Base-by-base conservation (phyloP, 1,139 yeast species). In the Blastobotrys ciferrii region DNA sequence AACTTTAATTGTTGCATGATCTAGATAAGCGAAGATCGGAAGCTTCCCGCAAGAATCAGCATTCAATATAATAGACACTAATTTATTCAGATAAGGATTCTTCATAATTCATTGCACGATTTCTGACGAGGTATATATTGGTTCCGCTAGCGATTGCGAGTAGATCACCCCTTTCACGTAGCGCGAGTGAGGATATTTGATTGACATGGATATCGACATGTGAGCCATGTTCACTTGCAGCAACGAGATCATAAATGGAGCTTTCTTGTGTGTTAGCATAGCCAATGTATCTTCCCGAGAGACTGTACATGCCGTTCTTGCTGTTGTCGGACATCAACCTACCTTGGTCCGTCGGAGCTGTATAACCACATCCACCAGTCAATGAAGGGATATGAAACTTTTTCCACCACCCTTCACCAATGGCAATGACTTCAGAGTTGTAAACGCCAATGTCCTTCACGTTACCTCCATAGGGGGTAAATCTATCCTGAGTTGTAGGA, bases 391-490 rank as follows among this genome's bases (percentile, higher is more conserved):
- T 40, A 41, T 58, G 53, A 45, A 63, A 69, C 23, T 58, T 55
- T 47, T 67, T 68, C 64, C 66, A 61, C 70, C 69, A 66, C 3
- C 71, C 71, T 19, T 61, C 58, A 1, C 71, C 72, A 32, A 67
- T 51, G 1, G 66, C 69, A 2, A 65, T 51, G 1, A 68, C 40
- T 19, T 58, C 60, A n/a, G 61, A 59, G 35, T 60, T 59, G 30
- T 53, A 42, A 3, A 64, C 46, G 1, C 64, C 50, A 1, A 68
- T 60, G 42, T 62, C 70, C 35, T 48, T 53, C 3, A 61, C 57
- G 3, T 54, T 50, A 1, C 60, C 58, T n/a, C 50, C 61, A 15
- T 32, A 49, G 17, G 55, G 53, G 37, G 36, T 47, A 46, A 43
- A 45, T 4, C 25, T 15, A 18, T 36, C 40, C 3, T 18, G 40